Percentiles rank a stretch among this genome's conserved stretches.
Evolutionary conservation across 1,284 basidiomycete genomes (phyloP).

Genomic region (Ceraceosorus guamensis): DNA sequence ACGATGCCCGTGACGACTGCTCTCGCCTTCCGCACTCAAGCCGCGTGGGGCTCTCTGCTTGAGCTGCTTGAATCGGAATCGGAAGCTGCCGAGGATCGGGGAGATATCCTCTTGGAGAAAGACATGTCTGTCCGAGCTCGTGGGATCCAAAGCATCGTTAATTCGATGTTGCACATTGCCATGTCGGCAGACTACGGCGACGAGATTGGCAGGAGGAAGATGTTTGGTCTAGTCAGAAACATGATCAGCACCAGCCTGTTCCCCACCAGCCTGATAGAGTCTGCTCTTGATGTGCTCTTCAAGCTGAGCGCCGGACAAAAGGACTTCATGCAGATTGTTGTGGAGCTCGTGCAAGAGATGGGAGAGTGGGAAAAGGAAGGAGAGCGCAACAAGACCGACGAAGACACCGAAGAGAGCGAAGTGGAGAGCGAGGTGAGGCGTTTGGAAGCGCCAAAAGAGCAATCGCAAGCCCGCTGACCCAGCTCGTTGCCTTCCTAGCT

Average conservation of each 20-base stretch:
- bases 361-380: constrained; percentile 17
- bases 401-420: constrained; percentile 15
- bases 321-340: constrained; percentile 85
- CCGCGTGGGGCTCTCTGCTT: constrained; percentile 49
- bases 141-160: constrained; percentile 61
- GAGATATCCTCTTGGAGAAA: constrained; percentile 12
- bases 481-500: no score
- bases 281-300: constrained; percentile 77
- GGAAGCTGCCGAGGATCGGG: constrained; percentile 22
- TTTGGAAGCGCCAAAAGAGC: no score
- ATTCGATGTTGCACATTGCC: constrained; percentile 72
- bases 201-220: constrained; percentile 85
- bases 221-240: constrained; percentile 57
- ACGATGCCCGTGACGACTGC: constrained; percentile 80
- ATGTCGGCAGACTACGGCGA: constrained; percentile 84
- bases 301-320: constrained; percentile 76
- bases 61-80: constrained; percentile 23
- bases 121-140: constrained; percentile 17
- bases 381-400: constrained; percentile 33
- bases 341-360: constrained; percentile 71
- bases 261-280: constrained; percentile 69
- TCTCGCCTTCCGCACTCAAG: constrained; percentile 77
- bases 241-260: constrained; percentile 68
- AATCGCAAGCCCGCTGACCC: no score
- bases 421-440: constrained; percentile 15